A percentile compares a stretch with the other conserved stretches of the same genome.
Evolutionary conservation across 1,284 basidiomycete species (phyloP).

Genomic region (Kwoniella shivajii): DNA sequence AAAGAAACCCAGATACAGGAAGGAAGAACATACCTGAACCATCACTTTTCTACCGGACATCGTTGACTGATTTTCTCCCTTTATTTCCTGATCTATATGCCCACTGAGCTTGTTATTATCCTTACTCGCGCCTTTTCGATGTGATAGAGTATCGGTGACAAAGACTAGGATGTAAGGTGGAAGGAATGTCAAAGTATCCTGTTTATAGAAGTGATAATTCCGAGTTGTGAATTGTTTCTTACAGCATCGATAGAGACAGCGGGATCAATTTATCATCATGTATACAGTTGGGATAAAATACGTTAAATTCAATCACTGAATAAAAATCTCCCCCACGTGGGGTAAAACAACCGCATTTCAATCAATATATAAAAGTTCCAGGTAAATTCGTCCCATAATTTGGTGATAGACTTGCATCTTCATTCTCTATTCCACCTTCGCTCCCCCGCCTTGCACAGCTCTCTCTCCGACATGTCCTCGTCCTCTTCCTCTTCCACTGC

Average conservation of each 20-base stretch:
- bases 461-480: conserved; percentile 1
- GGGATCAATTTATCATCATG: no score
- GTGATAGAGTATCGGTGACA: neutral
- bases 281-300: no score
- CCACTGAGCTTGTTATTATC: conserved; percentile 25
- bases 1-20: neutral
- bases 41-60: conserved; percentile 95
- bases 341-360: neutral
- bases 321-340: no score
- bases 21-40: conserved; percentile 75
- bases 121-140: no score
- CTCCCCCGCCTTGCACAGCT: neutral
- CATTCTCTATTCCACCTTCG: neutral
- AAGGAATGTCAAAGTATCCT: no score
- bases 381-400: neutral
- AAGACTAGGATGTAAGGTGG: no score
- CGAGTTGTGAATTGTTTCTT: no score
- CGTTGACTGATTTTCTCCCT: conserved; percentile 49
- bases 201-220: no score
- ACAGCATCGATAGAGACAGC: no score
- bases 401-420: neutral
- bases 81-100: conserved; percentile 6
- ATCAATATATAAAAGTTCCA: no score
- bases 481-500: conserved; percentile 16
- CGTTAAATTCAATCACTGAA: no score